Evolutionary conservation across 2,329 filamentous ascomycete species (phyloP), one percentile per base, ranked within the genome.

Genomic region (Penicillium sclerotigenum): DNA sequence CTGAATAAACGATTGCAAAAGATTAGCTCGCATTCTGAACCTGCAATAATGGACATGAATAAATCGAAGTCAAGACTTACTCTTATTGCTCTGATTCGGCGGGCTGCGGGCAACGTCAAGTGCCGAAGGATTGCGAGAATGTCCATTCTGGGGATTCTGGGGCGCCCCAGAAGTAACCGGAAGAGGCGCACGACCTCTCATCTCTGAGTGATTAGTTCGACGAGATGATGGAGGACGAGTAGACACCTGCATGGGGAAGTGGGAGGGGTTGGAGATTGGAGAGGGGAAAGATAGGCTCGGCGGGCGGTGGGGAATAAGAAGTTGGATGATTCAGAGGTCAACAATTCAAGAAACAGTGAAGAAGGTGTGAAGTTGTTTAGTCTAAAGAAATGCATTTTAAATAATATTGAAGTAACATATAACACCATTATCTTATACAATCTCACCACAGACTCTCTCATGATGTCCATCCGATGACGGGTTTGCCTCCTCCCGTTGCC

Each of bases 71-170:
- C 41, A 28, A 33, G 47, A 56, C 62, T 20, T 50, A 68, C 69
- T 74, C 68, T 78, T 77, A 66, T 72, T 75, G 58, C 71, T 73
- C 52, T 73, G 70, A 56, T 77, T 77, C 16, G 77, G 77, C 54
- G 77, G 77, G 59, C 77, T 79, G 66, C 76, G 75, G 57, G 72
- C 73, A 72, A 79, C 74, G 57, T 78, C 77, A 59, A 77, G 75
- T 51, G 68, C 72, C 28, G 73, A 75, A 34, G 65, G 65, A 62
- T 71, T 76, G 66, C 75, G 74, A 59, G 72, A 66, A 66, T 77
- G 74, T 43, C 74, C 75, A 65, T 76, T 76, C 59, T 73, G 72
- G 38, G 66, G 59, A 11, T 42, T 42, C 40, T 42, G 37, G 52
- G 61, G 65, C 24, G 65, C 53, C 38, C 65, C 73, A 49, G 73